Evolutionary conservation across 106 monocot genomes (phyloP), one percentile per base, ranked within the genome.

Genomic region (Dendrobium catenatum): DNA sequence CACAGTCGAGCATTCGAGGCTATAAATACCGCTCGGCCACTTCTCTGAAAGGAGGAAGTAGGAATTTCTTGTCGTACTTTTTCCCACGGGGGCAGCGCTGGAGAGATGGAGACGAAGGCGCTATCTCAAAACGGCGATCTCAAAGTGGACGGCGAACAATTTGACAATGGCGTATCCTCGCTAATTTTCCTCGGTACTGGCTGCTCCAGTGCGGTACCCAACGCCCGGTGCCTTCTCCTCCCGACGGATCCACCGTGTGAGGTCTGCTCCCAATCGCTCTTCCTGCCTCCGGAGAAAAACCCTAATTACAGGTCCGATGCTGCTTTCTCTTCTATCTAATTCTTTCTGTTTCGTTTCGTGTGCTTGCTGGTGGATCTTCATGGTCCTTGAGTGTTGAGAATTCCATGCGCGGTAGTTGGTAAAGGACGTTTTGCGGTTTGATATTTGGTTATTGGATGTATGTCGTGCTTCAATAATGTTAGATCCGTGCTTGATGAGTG

Each of bases 121-220:
- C 42, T 42, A 43, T 42, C 15, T 51, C 48, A 76, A 49, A 76
- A 76, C n/a, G 76, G 13, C 4, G 24, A 13, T 24, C 0, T 3
- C 29, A 19, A 20, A 61, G 9, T 61, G 42, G 74, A 42, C 6
- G 13, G 13, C 73, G 73, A 31, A 16, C 33, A 15, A 74, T 74
- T 46, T 76, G 29, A 7, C 27, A 48, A 76, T 49, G 76, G 76
- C 26, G 27, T 17, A 76, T 94, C 97, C 9, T 93, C 94, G n/a
- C 83, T 98, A 64, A 84, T 98, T 59, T 98, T 98, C 77, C 89
- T 98, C 18, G 94, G 98, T 2, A 98, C 94, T 6, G 98, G 98
- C 5, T 95, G 92, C 84, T 93, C 94, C 55, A 89, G 89, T 84
- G 88, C 91, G 64, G 87, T 93, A 51, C 98, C 98, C 58, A 87